Evolutionary conservation across 2,329 filamentous ascomycete species (phyloP), one percentile per base, ranked within the genome.

Genomic region (Purpureocillium takamizusanense): DNA sequence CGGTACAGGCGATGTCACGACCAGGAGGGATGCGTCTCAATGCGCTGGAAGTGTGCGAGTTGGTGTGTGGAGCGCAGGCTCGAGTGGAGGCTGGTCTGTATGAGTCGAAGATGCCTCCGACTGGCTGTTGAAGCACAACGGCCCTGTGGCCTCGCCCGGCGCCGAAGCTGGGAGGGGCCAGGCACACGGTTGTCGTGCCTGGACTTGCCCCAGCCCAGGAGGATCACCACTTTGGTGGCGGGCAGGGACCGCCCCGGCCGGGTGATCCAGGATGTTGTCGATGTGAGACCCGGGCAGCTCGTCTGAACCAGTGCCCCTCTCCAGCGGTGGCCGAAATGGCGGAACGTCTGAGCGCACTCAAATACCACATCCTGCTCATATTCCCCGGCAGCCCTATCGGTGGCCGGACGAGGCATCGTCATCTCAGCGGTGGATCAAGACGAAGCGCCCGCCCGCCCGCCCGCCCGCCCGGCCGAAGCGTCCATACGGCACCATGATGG

Each of bases 1-100:
- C n/a, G n/a, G n/a, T n/a, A n/a, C n/a, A 36, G 40, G 27, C 33
- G 23, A 36, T 42, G 37, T 37, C 40, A 36, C 40, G 34, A 31
- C 34, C 31, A 14, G 32, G 32, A 39, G 37, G 36, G 30, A 38
- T 36, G 30, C 28, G n/a, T 14, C 39, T 36, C 34, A 25, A 23
- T 34, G 36, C 29, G 21, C 21, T 34, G 17, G n/a, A 14, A n/a
- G 18, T 13, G 12, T 13, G 35, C 32, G 36, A 15, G 15, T 18
- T 32, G 39, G 17, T 30, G 23, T 33, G 32, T 31, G 33, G 39
- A 41, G 14, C 31, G 17, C 9, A 5, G 4, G 16, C n/a, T 25
- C 8, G 11, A 37, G 29, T 14, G 6, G 29, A 15, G 11, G 17
- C n/a, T 33, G 33, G 32, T 35, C 33, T 32, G 33, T 17, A 38